Evolutionary conservation across 345 rosid genomes (phyloP), one percentile per base, ranked within the genome.

Genomic region (Alliaria petiolata): DNA sequence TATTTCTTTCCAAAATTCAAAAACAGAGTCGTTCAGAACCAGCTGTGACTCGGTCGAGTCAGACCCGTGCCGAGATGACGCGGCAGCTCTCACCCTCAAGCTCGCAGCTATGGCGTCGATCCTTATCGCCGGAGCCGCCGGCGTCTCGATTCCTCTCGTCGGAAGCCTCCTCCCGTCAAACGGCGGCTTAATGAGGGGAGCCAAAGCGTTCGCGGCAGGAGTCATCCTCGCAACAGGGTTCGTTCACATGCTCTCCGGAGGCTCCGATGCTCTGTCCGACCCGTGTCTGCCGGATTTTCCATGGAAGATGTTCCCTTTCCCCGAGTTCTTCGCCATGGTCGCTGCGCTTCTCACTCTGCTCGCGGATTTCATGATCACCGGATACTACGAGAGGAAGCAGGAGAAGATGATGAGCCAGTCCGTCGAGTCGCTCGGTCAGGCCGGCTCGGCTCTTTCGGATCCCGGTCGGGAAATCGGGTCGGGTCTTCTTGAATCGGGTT

Each of bases 221-320:
- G 97, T 93, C 5, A 93, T 93, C 55, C 87, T 93, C 7, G 97
- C 98, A 3, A 93, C 98, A 12, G 98, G 95, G 30, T 93, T 93
- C 50, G 97, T 93, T 57, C 98, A 93, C 73, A 93, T 91, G 97
- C 78, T 93, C n/a, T 47, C 91, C 0, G 90, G 73, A 3, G 98
- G 95, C 6, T 51, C 89, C 0, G 47, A 74, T 0, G 92, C 96
- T 6, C 78, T 93, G 0, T 43, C 83, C 0, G 81, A 91, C 53
- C 85, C 91, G 5, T 93, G 97, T 77, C 63, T 91, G 7, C 93
- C 97, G 22, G 77, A 82, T 3, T 84, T 49, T 53, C 97, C 96
- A 0, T 91, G 98, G 98, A 76, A 80, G 7, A 83, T 78, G 79
- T 93, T 93, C 50, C 98, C 98, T 10, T 93, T 93, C 43, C 69